Base-by-base conservation (phyloP, 208 protist genomes). In the Crithidia thermophila region DNA sequence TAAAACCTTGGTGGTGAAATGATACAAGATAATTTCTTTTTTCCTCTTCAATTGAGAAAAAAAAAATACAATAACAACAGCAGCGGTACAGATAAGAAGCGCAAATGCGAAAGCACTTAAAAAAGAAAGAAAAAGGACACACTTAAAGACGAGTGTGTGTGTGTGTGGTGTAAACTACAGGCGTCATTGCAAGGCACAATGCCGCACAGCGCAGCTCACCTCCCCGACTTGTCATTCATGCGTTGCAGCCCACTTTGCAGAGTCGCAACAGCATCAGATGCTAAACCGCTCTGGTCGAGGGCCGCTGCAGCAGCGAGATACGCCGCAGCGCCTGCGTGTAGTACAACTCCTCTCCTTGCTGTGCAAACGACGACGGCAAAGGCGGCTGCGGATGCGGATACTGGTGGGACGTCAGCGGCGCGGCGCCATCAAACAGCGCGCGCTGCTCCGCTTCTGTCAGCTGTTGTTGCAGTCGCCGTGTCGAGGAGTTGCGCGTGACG, bases 401-500 rank as follows among this genome's bases (percentile, higher is more conserved):
- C 27, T 2, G 42, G n/a, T 46, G 13, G 30, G 23, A 18, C 5
- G 18, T 28, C 21, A 23, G 55, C 4, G 25, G 37, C n/a, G 34
- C 31, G 21, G 33, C 16, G 2, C 16, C 36, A 21, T 28, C 34
- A 8, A 31, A n/a, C 5, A 27, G 33, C n/a, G n/a, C 16, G n/a
- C 14, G 56, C 40, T 51, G 56, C 14, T 36, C 28, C 43, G 39
- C 31, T 4, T 53, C 20, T n/a, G 18, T 13, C 13, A 28, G 34
- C 31, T 42, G 52, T 13, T 59, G 28, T 5, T 40, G 18, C 28
- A 67, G 40, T 25, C 39, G 43, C 18, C 55, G 61, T 27, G 61
- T 75, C 20, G 69, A 75, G 16, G 69, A 69, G 4, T 42, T 50
- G 3, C 61, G 62, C 11, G 60, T 61, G 28, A 59, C 55, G 27